Evolutionary conservation across 106 monocot species (phyloP).

Genomic region (Allium cepa): DNA sequence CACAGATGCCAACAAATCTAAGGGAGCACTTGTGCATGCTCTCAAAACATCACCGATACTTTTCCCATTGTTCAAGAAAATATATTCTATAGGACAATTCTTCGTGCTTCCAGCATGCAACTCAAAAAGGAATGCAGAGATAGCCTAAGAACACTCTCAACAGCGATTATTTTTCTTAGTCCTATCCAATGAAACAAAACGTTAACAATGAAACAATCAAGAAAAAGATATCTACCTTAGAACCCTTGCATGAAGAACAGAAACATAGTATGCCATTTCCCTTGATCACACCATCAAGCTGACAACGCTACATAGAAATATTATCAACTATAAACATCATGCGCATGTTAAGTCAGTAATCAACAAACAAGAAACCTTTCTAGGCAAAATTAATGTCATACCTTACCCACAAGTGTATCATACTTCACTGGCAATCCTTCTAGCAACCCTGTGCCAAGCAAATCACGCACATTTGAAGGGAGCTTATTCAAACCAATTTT

Average conservation of each 20-base stretch:
- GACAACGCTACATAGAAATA: conserved; percentile 23
- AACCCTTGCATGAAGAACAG: conserved; percentile 69
- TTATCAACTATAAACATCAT: too few relatives aligned
- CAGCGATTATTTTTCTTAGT: conserved; percentile 10
- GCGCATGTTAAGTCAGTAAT: too few relatives aligned
- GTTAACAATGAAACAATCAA: neutral
- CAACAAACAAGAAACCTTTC: neutral
- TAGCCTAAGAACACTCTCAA: conserved; percentile 29
- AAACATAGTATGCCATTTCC: conserved; percentile 65
- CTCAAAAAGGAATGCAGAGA: conserved; percentile 79
- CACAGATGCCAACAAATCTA: conserved; percentile 60
- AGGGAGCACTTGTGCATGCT: conserved; percentile 48
- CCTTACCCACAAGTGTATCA: conserved; percentile 40
- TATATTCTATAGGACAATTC: conserved; percentile 85
- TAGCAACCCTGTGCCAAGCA: conserved; percentile 78
- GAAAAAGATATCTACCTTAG: conserved; percentile 30
- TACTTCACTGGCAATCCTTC: conserved; percentile 81
- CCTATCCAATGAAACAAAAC: neutral
- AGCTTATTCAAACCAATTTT: conserved; percentile 60
- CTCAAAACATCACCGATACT: conserved; percentile 65
- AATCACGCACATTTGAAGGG: conserved; percentile 58
- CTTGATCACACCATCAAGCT: conserved; percentile 64
- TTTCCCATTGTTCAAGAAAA: conserved; percentile 79
- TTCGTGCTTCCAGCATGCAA: conserved; percentile 87
- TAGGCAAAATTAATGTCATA: conserved; percentile 6